These are phyloP conservation scores for Penicillium thymicola DNA, from an alignment of 2,329 filamentous ascomycete species.

Conservation along the genomic window DNA sequence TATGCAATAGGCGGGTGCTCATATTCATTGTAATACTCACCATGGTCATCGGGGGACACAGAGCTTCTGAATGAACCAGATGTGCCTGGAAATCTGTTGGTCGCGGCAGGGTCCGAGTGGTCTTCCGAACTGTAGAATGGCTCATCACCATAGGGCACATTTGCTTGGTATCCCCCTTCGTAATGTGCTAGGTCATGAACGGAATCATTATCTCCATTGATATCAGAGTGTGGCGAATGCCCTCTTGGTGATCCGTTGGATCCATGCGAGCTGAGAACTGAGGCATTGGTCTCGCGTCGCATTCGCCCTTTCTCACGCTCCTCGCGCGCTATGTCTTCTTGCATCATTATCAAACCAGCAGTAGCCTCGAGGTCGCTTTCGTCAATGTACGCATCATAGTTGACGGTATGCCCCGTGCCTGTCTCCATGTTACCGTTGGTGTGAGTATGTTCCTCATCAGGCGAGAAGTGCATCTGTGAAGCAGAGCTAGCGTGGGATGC, in stretches of 20 bases:
- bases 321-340: constrained; percentile 62
- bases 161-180: constrained; percentile 67
- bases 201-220: constrained; percentile 67
- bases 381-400: constrained; percentile 56
- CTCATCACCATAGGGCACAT: constrained; percentile 59
- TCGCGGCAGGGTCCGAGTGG: constrained; percentile 16
- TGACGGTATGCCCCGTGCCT: constrained; percentile 44
- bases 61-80: constrained; percentile 30
- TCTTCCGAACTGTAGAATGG: constrained; percentile 27
- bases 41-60: constrained; percentile 23
- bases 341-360: constrained; percentile 78
- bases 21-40: constrained; percentile 33
- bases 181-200: constrained; percentile 70
- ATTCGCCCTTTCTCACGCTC: constrained; percentile 48
- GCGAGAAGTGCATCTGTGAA: constrained; percentile 32
- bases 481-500: constrained; percentile 22
- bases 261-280: constrained; percentile 45
- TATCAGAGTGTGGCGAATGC: constrained; percentile 28
- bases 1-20: constrained; percentile 43
- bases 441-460: constrained; percentile 45
- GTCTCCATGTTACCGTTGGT: constrained; percentile 50
- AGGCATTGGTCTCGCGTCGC: constrained; percentile 55
- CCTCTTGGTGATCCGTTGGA: constrained; percentile 41
- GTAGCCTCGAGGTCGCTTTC: constrained; percentile 87
- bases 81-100: constrained; percentile 17